Percentiles rank a stretch among this genome's conserved stretches.
phyloP scores from a whole-genome alignment of 23 red algal genomes.

The Gracilaria caudata region DNA sequence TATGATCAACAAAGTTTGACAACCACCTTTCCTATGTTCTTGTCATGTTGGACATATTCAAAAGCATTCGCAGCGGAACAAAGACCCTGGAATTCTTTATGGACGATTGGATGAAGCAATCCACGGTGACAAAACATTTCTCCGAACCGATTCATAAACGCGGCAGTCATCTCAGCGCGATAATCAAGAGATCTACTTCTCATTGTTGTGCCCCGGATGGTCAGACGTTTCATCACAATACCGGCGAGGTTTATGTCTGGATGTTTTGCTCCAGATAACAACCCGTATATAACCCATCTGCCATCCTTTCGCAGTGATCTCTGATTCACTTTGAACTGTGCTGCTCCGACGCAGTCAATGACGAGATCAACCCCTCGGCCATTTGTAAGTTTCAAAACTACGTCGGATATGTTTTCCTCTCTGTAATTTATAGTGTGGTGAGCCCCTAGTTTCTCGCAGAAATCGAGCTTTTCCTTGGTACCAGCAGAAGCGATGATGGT shows the following conservation, averaged over 20 bases:
- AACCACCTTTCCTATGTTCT: slow-evolving; percentile 57
- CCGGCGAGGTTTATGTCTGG: slow-evolving; percentile 46
- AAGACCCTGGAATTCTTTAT: slow-evolving; percentile 47
- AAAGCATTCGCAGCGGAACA: slow-evolving; percentile 36
- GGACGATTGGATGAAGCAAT: slow-evolving; percentile 23
- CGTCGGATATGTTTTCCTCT: slow-evolving; percentile 37
- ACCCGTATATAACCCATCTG: slow-evolving; percentile 88
- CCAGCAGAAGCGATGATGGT: slow-evolving; percentile 77
- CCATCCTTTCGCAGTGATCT: slow-evolving; percentile 71
- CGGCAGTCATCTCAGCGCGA: slow-evolving; percentile 39
- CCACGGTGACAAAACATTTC: slow-evolving; percentile 28
- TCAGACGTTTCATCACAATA: slow-evolving; percentile 65
- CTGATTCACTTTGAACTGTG: slow-evolving; percentile 62
- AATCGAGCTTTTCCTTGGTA: slow-evolving; percentile 54
- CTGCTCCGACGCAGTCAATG: slow-evolving; percentile 87
- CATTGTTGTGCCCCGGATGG: slow-evolving; percentile 67
- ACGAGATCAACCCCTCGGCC: slow-evolving; percentile 78
- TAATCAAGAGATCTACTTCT: slow-evolving; percentile 64
- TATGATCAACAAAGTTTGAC: background rate
- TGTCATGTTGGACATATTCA: slow-evolving; percentile 30
- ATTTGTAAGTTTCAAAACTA: slow-evolving; percentile 45
- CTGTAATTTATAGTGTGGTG: slow-evolving; percentile 48
- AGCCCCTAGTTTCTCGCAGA: slow-evolving; percentile 75
- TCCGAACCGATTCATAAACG: slow-evolving; percentile 34
- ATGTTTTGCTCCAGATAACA: slow-evolving; percentile 74